Percentiles rank a stretch among this genome's conserved stretches.
These are phyloP conservation scores for Talaromyces nanjingensis DNA, from an alignment of 495 filamentous ascomycete genomes.

Conservation along the genomic window DNA sequence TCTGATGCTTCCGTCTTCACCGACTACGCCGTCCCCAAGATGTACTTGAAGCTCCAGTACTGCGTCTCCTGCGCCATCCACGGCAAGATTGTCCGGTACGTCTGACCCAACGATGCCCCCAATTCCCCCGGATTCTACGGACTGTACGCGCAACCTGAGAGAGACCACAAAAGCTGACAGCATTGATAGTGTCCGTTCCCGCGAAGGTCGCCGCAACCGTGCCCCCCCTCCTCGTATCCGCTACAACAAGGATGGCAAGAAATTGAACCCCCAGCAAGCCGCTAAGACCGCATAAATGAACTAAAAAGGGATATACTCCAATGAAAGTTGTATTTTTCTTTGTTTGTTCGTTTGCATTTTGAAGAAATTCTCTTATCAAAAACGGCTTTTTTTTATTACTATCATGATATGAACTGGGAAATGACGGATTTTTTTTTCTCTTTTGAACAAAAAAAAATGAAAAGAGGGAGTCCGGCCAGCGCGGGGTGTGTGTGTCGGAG, in stretches of 20 bases:
- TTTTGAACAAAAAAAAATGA: neutral
- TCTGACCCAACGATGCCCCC: neutral
- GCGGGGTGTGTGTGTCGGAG: neutral
- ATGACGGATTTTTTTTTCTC: neutral
- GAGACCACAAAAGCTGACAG: slow-evolving; percentile 21
- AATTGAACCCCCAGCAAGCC: slow-evolving; percentile 88
- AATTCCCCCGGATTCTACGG: neutral
- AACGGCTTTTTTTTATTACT: slow-evolving; percentile 18
- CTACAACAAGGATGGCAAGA: slow-evolving; percentile 99
- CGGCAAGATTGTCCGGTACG: slow-evolving; percentile 99
- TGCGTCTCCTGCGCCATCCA: slow-evolving; percentile 99
- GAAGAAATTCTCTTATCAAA: neutral
- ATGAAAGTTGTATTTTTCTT: neutral
- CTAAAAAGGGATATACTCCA: neutral
- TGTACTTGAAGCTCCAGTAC: slow-evolving; percentile 99
- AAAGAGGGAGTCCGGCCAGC: neutral
- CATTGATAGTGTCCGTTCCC: slow-evolving; percentile 78
- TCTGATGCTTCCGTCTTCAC: slow-evolving; percentile 98
- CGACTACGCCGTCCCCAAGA: slow-evolving; percentile 99
- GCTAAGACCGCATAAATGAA: slow-evolving; percentile 53
- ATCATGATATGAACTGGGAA: slow-evolving; percentile 11
- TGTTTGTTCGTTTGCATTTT: neutral
- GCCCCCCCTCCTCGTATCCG: slow-evolving; percentile 93
- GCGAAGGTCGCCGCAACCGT: slow-evolving; percentile 96
- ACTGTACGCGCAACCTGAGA: neutral